Base-by-base conservation (phyloP, 495 filamentous ascomycete genomes). In the Penicillium cinerascens region DNA sequence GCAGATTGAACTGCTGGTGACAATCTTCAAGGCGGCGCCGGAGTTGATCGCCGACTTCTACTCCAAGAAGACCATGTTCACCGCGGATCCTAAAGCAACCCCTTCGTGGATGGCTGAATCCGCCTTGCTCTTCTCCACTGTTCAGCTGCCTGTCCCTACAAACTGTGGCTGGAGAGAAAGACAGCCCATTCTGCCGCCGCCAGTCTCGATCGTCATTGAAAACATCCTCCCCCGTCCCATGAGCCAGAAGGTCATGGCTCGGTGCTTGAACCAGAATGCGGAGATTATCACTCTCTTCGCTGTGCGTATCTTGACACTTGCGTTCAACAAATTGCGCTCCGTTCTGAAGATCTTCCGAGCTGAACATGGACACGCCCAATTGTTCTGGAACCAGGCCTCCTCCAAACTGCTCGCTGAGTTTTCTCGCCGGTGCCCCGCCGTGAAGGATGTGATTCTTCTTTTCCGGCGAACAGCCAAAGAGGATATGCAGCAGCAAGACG, bases 31-130 rank as follows among this genome's bases (percentile, higher is more conserved):
- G 60, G 79, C 81, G 15, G 86, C 86, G 2, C 92, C 93, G 6
- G 92, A 96, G 65, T 71, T 97, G 17, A 81, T 96, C 5, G 84
- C 90, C 10, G 81, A 87, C 57, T 97, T 91, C 65, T 97, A 96
- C 58, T 75, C 81, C 44, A 83, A 80, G 62, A 90, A 87, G 65
- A 85, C 83, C 38, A 79, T 83, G 59, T 95, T 97, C 66, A 78
- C 83, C 4, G 88, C 95, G 44, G 95, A 97, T 22, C 92, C 93
- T 0, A 97, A 96, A 60, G 76, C 91, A 9, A 90, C 90, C 1
- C 78, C 89, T 0, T 92, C 92, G 4, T 99, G 93, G 93, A 86
- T 97, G 58, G 91, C 92, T 17, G 96, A 92, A 63, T 91, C 88
- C 3, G 79, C 89, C 0, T 88, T 97, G 47, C 69, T 99, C 5